These are phyloP conservation scores for Begonia masoniana DNA, from an alignment of 306 rosid genomes.

Conservation along the genomic window DNA sequence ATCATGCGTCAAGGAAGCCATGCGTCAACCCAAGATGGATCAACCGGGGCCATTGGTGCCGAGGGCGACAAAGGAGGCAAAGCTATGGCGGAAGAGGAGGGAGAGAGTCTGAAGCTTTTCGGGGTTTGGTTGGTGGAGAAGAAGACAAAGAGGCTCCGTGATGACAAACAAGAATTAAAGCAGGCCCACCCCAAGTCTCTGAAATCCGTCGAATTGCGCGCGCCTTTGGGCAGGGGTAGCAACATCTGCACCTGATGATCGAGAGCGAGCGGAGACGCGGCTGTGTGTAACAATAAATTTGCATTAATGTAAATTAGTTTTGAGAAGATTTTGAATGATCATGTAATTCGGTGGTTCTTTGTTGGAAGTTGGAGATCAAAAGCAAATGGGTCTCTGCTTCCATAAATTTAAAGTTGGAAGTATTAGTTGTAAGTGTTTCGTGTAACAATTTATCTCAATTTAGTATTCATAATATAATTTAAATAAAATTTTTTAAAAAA, in stretches of 20 bases:
- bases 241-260: constrained; percentile 40
- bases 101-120: constrained; percentile 60
- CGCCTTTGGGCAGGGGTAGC: constrained; percentile 28
- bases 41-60: constrained; percentile 2
- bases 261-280: not conserved
- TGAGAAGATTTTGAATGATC: no score
- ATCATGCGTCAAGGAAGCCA: constrained; percentile 36
- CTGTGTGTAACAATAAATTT: not conserved
- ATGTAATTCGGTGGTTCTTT: not conserved
- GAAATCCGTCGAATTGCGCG: constrained; percentile 32
- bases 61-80: constrained; percentile 5
- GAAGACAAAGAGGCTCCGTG: constrained; percentile 31
- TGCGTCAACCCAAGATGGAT: constrained; percentile 25
- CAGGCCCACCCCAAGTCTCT: constrained; percentile 33
- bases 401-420: no score
- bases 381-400: constrained; percentile 8
- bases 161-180: constrained; percentile 30
- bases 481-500: no score
- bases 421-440: no score
- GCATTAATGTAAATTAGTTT: not conserved
- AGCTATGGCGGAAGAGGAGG: constrained; percentile 12
- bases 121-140: constrained; percentile 62
- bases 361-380: constrained; percentile 11
- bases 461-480: not conserved
- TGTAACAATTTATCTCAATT: no score